Conservation (phyloP, 306 rosid species). For the Rosa lucieae region DNA sequence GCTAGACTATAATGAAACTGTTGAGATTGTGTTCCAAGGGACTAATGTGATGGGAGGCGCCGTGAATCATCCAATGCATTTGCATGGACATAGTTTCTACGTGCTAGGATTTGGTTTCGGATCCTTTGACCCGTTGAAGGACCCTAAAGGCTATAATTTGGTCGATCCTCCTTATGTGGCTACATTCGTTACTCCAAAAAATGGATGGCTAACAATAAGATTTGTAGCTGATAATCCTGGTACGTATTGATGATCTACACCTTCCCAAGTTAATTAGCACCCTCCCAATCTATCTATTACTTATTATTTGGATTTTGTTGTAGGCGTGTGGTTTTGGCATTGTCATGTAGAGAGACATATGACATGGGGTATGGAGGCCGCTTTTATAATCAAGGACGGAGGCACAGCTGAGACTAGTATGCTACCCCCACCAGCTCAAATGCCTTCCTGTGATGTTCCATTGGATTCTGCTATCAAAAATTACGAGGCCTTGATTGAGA, state of each 20-base stretch:
- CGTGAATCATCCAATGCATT: neutral
- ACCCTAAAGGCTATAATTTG: neutral
- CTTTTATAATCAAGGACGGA: neutral
- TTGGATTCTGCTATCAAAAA: neutral
- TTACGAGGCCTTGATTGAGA: neutral
- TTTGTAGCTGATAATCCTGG: neutral
- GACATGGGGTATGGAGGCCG: neutral
- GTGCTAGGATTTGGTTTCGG: neutral
- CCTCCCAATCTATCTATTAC: neutral
- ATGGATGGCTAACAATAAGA: neutral
- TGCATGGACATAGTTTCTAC: neutral
- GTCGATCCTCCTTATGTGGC: neutral
- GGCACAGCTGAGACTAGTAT: neutral
- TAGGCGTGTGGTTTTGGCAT: neutral
- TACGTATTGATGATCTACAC: neutral
- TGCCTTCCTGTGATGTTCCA: neutral
- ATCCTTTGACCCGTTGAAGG: neutral
- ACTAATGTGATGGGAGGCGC: neutral
- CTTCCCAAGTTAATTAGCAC: neutral
- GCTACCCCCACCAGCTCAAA: neutral
- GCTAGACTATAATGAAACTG: neutral
- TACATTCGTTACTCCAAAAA: neutral
- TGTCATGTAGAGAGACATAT: neutral
- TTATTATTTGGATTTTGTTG: neutral
- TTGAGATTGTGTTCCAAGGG: conserved; percentile 3